A percentile compares a stretch with the other conserved stretches of the same genome.
Conservation (phyloP, 768 basidiomycete genomes). For the Russula brevipes region DNA sequence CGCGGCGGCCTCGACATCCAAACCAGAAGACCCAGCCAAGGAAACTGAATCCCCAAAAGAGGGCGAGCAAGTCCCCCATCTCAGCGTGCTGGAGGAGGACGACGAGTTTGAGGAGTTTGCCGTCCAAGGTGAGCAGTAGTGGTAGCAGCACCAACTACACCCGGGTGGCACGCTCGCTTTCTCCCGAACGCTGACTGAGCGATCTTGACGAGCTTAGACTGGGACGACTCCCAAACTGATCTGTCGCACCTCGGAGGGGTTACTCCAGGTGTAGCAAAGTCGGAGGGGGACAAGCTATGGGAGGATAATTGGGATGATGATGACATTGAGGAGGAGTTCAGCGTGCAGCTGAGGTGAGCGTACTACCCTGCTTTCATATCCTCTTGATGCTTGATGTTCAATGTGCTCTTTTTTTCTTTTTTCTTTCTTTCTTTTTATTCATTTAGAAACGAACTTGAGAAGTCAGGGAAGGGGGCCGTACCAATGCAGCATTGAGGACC, state of each 20-base stretch:
- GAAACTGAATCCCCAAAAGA: constrained; percentile 28
- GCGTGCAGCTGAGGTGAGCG: constrained; percentile 85
- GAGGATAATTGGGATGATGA: constrained; percentile 99
- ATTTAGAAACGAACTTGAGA: constrained; percentile 61
- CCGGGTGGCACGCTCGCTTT: no score
- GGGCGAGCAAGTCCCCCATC: constrained; percentile 39
- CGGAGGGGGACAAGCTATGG: constrained; percentile 89
- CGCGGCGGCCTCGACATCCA: constrained; percentile 29
- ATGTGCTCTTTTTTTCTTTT: neutral
- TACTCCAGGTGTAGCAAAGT: constrained; percentile 68
- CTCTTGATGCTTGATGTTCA: neutral
- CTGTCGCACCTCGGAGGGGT: constrained; percentile 71
- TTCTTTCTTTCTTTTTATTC: no score
- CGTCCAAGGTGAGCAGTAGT: constrained; percentile 55
- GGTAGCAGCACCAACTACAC: no score
- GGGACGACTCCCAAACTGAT: constrained; percentile 83
- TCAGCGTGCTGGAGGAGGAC: constrained; percentile 93
- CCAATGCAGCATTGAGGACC: constrained; percentile 23
- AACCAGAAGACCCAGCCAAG: constrained; percentile 27
- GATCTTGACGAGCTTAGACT: constrained; percentile 45
- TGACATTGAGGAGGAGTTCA: constrained; percentile 97
- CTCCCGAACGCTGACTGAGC: neutral
- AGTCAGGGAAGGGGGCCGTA: constrained; percentile 45
- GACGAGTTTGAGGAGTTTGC: constrained; percentile 96
- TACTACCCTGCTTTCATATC: neutral